A percentile compares a stretch with the other conserved stretches of the same genome.
These are phyloP conservation scores for Blastobotrys capitulatus DNA, from an alignment of 1,139 yeast genomes.

Conservation along the genomic window DNA sequence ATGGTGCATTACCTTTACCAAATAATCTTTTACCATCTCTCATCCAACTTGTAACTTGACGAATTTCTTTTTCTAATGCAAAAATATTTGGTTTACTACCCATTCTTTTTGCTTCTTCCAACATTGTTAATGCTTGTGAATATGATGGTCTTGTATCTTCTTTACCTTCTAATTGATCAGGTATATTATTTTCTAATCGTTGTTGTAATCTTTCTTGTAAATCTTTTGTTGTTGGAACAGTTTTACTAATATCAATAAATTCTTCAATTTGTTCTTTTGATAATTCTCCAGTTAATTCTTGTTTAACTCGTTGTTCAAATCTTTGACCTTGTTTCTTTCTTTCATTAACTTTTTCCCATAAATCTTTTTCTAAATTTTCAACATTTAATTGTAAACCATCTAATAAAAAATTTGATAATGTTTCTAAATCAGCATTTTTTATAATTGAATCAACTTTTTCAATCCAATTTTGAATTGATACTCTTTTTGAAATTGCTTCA, in stretches of 20 bases:
- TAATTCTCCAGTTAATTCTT: not conserved
- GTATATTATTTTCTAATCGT: conserved; percentile 3
- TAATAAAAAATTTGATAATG: conserved; percentile 37
- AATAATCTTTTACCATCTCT: conserved; percentile 37
- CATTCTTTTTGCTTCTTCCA: conserved; percentile 25
- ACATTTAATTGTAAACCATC: conserved; percentile 36
- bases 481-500: conserved; percentile 43
- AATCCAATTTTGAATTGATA: conserved; percentile 49
- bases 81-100: conserved; percentile 18
- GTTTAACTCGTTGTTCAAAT: conserved; percentile 4
- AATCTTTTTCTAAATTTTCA: conserved; percentile 17
- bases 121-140: conserved; percentile 23
- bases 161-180: not conserved
- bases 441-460: conserved; percentile 29
- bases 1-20: conserved; percentile 36
- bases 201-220: not conserved
- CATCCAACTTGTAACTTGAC: conserved; percentile 40
- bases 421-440: conserved; percentile 28
- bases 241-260: not conserved
- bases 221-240: conserved; percentile 2
- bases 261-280: not conserved
- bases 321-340: conserved; percentile 21
- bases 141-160: conserved; percentile 29
- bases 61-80: conserved; percentile 20
- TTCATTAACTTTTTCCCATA: conserved; percentile 18